phyloP scores from a whole-genome alignment of 306 rosid species.

The Coriaria nepalensis region DNA sequence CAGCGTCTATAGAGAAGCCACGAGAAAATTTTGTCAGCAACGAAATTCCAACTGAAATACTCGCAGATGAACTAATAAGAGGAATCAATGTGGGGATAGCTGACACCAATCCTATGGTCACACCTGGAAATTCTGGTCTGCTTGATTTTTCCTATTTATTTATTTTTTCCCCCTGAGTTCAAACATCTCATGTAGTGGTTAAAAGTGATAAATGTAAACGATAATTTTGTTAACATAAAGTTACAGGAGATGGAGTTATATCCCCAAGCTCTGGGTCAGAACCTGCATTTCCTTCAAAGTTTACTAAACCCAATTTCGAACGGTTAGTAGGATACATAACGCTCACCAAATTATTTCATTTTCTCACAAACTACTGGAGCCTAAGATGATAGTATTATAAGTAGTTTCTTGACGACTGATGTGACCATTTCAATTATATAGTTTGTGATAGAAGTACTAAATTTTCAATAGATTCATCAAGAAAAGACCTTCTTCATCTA shows the following conservation, averaged over 20 bases:
- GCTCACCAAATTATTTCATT: conserved; percentile 2
- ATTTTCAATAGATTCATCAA: conserved; percentile 28
- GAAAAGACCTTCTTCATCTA: conserved; percentile 49
- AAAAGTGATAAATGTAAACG: conserved; percentile 4
- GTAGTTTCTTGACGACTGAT: too few species aligned
- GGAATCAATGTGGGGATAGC: conserved; percentile 21
- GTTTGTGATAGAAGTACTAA: conserved; percentile 12
- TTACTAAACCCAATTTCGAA: conserved; percentile 30
- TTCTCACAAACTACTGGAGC: too few species aligned
- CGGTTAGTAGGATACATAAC: conserved; percentile 26
- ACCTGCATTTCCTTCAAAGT: conserved; percentile 24
- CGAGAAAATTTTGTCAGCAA: conserved; percentile 13
- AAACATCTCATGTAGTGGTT: neutral
- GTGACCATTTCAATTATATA: too few species aligned
- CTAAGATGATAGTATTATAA: too few species aligned
- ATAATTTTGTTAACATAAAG: conserved; percentile 6
- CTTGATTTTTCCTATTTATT: neutral
- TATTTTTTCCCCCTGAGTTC: neutral
- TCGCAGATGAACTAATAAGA: conserved; percentile 24
- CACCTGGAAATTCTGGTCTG: conserved; percentile 43
- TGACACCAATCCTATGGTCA: conserved; percentile 26
- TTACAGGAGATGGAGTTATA: conserved; percentile 27
- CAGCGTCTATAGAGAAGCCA: conserved; percentile 27
- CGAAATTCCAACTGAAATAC: conserved; percentile 12
- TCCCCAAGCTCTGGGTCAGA: conserved; percentile 55